Percentiles rank a stretch among this genome's conserved stretches.
Conservation (phyloP, 805 yeast genomes). For the Teunomyces barrocoloradensis region DNA sequence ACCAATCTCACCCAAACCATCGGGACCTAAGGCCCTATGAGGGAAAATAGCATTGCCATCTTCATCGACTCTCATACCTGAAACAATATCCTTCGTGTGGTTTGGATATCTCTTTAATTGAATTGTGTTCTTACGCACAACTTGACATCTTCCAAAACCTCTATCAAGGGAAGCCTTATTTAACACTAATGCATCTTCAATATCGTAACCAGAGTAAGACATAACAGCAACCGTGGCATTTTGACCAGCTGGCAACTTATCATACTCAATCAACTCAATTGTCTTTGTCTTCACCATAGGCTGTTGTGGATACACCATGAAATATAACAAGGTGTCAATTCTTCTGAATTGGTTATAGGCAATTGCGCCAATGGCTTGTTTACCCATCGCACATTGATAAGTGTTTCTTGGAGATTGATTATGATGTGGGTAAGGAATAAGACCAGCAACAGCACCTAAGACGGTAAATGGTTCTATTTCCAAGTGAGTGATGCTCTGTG, state of each 20-base stretch:
- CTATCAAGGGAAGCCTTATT: slow-evolving; percentile 93
- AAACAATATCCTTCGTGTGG: slow-evolving; percentile 86
- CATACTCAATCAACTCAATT: slow-evolving; percentile 91
- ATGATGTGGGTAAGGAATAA: slow-evolving; percentile 90
- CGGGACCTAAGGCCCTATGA: slow-evolving; percentile 85
- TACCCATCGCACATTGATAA: slow-evolving; percentile 96
- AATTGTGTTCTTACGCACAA: slow-evolving; percentile 86
- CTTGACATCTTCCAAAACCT: slow-evolving; percentile 98
- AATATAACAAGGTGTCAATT: slow-evolving; percentile 87
- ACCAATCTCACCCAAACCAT: slow-evolving; percentile 97
- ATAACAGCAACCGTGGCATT: slow-evolving; percentile 98
- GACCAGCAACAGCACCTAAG: slow-evolving; percentile 88
- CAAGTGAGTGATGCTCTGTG: slow-evolving; percentile 64
- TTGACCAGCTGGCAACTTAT: slow-evolving; percentile 97
- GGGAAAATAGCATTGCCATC: slow-evolving; percentile 79
- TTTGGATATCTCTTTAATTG: slow-evolving; percentile 88
- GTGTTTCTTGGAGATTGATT: slow-evolving; percentile 92
- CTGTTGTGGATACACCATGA: slow-evolving; percentile 99
- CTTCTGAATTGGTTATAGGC: slow-evolving; percentile 95
- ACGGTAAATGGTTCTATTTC: slow-evolving; percentile 96
- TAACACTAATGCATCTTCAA: slow-evolving; percentile 95
- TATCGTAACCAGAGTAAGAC: slow-evolving; percentile 99
- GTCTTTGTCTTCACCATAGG: slow-evolving; percentile 99
- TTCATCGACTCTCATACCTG: slow-evolving; percentile 87
- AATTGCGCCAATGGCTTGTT: slow-evolving; percentile 99